Conservation (phyloP, 495 filamentous ascomycete species). For the Penicillium herquei region DNA sequence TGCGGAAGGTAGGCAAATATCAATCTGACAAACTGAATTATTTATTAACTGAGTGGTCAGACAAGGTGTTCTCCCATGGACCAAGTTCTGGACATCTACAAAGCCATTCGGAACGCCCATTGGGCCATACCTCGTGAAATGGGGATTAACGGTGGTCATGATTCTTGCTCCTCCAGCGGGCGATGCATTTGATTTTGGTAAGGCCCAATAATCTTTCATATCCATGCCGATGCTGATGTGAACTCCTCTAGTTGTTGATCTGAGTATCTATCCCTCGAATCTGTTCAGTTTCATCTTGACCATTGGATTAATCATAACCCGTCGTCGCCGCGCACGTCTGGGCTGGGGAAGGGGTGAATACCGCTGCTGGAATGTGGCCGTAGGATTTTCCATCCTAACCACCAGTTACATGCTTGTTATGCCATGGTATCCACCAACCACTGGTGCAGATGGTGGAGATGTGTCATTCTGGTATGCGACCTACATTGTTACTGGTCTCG, state of each 20-base stretch:
- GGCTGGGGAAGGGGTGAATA: slow-evolving; percentile 46
- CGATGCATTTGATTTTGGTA: slow-evolving; percentile 64
- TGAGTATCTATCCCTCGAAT: slow-evolving; percentile 50
- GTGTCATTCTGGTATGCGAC: slow-evolving; percentile 70
- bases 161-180: slow-evolving; percentile 65
- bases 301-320: slow-evolving; percentile 53
- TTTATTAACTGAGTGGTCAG: slow-evolving; percentile 24
- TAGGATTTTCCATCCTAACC: slow-evolving; percentile 54
- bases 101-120: slow-evolving; percentile 62
- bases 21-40: background rate
- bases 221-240: too few relatives aligned
- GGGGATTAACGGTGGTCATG: slow-evolving; percentile 59
- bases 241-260: slow-evolving; percentile 47
- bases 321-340: slow-evolving; percentile 44
- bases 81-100: slow-evolving; percentile 62
- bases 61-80: slow-evolving; percentile 64
- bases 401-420: slow-evolving; percentile 58
- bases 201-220: background rate
- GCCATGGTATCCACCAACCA: slow-evolving; percentile 64
- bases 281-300: slow-evolving; percentile 56
- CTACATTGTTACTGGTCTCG: slow-evolving; percentile 56
- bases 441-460: slow-evolving; percentile 54
- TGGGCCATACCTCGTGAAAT: slow-evolving; percentile 59
- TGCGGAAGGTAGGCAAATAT: slow-evolving; percentile 43
- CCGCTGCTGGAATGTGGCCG: slow-evolving; percentile 50